A percentile compares a stretch with the other conserved stretches of the same genome.
phyloP scores from a whole-genome alignment of 108 stramenopile species.

The Cyclotella sp. region DNA sequence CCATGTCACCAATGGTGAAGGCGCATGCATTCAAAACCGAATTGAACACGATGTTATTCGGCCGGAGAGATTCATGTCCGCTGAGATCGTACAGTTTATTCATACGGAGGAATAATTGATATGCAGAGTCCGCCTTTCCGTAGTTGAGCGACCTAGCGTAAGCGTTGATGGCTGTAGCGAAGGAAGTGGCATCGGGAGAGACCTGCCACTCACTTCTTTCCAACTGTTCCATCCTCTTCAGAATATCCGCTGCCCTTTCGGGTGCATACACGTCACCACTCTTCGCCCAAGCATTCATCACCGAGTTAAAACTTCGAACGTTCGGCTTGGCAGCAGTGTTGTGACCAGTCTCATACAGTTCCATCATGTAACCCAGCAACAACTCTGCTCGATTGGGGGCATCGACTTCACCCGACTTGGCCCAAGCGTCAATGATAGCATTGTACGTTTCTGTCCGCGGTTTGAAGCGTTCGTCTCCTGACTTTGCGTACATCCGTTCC shows the following conservation, averaged over 20 bases:
- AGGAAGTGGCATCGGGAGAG: slow-evolving; percentile 72
- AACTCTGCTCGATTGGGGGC: slow-evolving; percentile 55
- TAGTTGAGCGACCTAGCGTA: slow-evolving; percentile 61
- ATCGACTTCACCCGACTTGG: slow-evolving; percentile 49
- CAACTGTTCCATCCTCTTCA: slow-evolving; percentile 63
- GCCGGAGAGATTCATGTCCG: slow-evolving; percentile 55
- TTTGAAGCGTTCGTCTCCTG: slow-evolving; percentile 61
- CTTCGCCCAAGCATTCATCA: slow-evolving; percentile 73
- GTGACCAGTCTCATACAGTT: slow-evolving; percentile 47
- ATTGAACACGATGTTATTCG: slow-evolving; percentile 72
- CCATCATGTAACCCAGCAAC: slow-evolving; percentile 62
- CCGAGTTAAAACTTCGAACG: slow-evolving; percentile 66
- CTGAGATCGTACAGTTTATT: slow-evolving; percentile 50
- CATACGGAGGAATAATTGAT: slow-evolving; percentile 67
- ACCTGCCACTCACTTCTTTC: slow-evolving; percentile 53
- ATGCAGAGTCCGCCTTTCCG: slow-evolving; percentile 73
- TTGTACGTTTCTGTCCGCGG: slow-evolving; percentile 69
- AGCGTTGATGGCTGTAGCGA: slow-evolving; percentile 74
- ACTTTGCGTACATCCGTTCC: slow-evolving; percentile 55
- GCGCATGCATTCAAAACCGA: slow-evolving; percentile 87
- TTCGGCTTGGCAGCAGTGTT: slow-evolving; percentile 57
- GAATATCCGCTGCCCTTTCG: slow-evolving; percentile 56
- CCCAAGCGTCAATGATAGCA: slow-evolving; percentile 56
- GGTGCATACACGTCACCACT: slow-evolving; percentile 58
- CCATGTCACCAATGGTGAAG: slow-evolving; percentile 62